A percentile compares a stretch with the other conserved stretches of the same genome.
phyloP scores from a whole-genome alignment of 177 flowering plant species.

The Vitis hybrid region DNA sequence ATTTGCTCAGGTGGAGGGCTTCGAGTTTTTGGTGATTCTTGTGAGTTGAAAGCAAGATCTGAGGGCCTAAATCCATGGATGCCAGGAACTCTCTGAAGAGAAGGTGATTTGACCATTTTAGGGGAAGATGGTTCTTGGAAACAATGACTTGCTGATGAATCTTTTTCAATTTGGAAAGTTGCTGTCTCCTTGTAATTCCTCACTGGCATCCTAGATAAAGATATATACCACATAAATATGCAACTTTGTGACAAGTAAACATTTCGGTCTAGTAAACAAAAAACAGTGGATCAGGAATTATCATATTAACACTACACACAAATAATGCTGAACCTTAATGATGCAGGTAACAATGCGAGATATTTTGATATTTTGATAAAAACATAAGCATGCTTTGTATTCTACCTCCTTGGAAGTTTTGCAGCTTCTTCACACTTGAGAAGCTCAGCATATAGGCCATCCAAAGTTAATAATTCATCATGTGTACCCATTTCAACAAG shows the following conservation, averaged over 20 bases:
- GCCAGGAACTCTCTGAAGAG: slow-evolving; percentile 81
- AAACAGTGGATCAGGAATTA: background rate
- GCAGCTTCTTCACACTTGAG: slow-evolving; percentile 94
- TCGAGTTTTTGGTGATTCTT: slow-evolving; percentile 68
- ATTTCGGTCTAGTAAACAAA: slow-evolving; percentile 1
- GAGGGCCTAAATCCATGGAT: slow-evolving; percentile 44
- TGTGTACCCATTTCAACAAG: slow-evolving; percentile 99
- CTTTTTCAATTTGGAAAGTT: slow-evolving; percentile 80
- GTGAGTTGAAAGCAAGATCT: slow-evolving; percentile 53
- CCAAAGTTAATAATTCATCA: slow-evolving; percentile 71
- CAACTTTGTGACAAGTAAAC: background rate
- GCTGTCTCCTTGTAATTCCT: slow-evolving; percentile 63
- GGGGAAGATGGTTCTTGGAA: slow-evolving; percentile 89
- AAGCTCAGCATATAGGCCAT: slow-evolving; percentile 91
- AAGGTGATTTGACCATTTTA: slow-evolving; percentile 80
- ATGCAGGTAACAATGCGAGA: background rate
- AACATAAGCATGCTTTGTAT: background rate
- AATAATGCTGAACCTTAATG: background rate
- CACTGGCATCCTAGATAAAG: slow-evolving; percentile 67
- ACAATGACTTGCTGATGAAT: slow-evolving; percentile 69
- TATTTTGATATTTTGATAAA: slow-evolving; percentile 6
- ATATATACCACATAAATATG: background rate
- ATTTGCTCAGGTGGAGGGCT: slow-evolving; percentile 83
- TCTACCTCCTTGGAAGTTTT: slow-evolving; percentile 86
- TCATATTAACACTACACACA: background rate